Evolutionary conservation across 495 filamentous ascomycete genomes (phyloP).

Genomic region (Penicillium soppii): DNA sequence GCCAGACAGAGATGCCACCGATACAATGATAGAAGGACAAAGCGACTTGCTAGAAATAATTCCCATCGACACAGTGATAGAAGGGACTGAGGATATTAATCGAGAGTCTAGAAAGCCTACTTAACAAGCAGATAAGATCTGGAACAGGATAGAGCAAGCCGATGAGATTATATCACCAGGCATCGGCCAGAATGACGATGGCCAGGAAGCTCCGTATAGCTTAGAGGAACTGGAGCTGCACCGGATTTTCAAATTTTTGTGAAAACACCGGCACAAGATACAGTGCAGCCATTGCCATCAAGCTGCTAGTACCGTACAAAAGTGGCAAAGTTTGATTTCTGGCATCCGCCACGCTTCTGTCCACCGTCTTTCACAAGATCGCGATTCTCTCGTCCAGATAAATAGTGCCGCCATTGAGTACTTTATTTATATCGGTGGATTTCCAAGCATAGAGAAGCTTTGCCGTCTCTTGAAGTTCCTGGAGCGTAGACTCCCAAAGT

Average conservation of each 20-base stretch:
- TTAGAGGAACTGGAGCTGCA: constrained; percentile 2
- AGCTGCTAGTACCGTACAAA: background rate
- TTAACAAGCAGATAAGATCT: no score
- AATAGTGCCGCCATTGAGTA: constrained; percentile 1
- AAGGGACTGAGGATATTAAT: no score
- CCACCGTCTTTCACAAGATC: constrained; percentile 1
- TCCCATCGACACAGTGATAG: no score
- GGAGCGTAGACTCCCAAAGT: background rate
- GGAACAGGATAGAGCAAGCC: no score
- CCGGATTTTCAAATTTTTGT: background rate
- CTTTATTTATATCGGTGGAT: background rate
- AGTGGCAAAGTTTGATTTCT: background rate
- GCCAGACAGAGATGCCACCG: no score
- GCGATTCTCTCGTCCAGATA: background rate
- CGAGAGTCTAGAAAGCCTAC: no score
- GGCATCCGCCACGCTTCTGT: constrained; percentile 5
- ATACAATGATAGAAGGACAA: no score
- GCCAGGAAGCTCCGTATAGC: no score
- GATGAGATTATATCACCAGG: no score
- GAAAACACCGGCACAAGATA: background rate
- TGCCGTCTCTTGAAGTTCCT: background rate
- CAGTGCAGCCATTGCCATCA: background rate
- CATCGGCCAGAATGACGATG: no score
- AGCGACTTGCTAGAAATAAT: no score
- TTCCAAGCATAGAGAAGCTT: background rate